These are phyloP conservation scores for Dioscorea dumetorum DNA, from an alignment of 106 monocot genomes.

Conservation along the genomic window DNA sequence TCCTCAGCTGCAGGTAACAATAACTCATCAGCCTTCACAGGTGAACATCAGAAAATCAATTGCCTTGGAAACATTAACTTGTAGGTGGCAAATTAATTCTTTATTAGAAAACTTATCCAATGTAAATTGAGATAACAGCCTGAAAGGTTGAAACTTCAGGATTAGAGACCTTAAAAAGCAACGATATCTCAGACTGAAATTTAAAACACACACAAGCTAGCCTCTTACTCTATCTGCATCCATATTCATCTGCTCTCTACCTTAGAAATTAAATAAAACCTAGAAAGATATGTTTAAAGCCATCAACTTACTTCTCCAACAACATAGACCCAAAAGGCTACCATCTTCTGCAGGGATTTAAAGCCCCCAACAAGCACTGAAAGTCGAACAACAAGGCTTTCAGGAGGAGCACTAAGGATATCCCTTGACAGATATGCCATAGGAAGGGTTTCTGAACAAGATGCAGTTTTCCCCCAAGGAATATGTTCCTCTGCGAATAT, in stretches of 20 bases:
- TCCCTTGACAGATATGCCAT: slow-evolving; percentile 26
- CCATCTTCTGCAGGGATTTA: slow-evolving; percentile 65
- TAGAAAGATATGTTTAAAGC: slow-evolving; percentile 4
- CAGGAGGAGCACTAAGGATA: slow-evolving; percentile 72
- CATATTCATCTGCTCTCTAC: too few relatives aligned
- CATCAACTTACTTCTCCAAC: slow-evolving; percentile 53
- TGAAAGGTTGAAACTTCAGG: neutral
- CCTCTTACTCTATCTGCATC: neutral
- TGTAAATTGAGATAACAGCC: neutral
- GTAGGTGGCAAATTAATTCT: too few relatives aligned
- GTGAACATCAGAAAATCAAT: too few relatives aligned
- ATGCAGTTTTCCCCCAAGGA: slow-evolving; percentile 7
- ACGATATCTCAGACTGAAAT: neutral
- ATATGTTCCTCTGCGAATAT: slow-evolving; percentile 51
- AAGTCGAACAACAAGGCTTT: slow-evolving; percentile 61
- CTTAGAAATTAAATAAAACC: neutral
- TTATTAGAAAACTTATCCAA: too few relatives aligned
- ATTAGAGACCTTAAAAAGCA: neutral
- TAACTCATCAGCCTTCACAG: neutral
- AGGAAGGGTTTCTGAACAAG: slow-evolving; percentile 8
- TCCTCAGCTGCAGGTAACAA: slow-evolving; percentile 62
- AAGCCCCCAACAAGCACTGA: slow-evolving; percentile 48
- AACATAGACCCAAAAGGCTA: slow-evolving; percentile 56
- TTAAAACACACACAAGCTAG: neutral
- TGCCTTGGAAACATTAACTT: neutral